Evolutionary conservation across 352 stramenopile genomes (phyloP), one percentile per base, ranked within the genome.

Genomic region (Phytophthora ohioensis): DNA sequence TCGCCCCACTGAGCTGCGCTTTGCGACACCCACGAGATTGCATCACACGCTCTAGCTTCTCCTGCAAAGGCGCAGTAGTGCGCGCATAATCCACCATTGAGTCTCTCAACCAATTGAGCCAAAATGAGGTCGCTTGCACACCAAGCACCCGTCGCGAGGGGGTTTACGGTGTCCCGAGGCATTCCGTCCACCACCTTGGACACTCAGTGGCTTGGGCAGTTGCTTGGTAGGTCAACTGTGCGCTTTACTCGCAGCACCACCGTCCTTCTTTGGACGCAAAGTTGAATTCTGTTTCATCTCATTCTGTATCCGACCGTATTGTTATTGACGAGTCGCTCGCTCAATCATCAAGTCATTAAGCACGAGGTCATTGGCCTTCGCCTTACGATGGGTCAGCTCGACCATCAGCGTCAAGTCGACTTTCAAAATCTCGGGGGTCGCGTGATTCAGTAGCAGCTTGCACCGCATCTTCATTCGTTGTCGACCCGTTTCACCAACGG

Each of bases 291-390:
- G 43, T 9, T 63, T 64, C 31, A 64, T 64, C 27, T 59, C 54
- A 15, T 3, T 30, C 10, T 55, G 30, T 31, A 73, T 67, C 11
- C 66, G 15, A 21, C 73, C 34, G 35, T 65, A 68, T 4, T 78
- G 64, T 32, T 68, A 55, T 38, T 70, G 55, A 4, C 35, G 11
- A 30, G 30, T 53, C 3, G 39, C 60, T 42, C 55, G 60, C 21
- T 69, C 41, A 4, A 71, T 57, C 15, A 78, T 54, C 59, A 71
- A n/a, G 45, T 67, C 34, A 17, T 59, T 59, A 9, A 67, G 43
- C 4, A 39, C 45, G 0, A 71, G n/a, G 32, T 65, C 57, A 45
- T 70, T 58, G 6, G 15, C 42, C 12, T 62, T 48, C 2, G 56
- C 45, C 3, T 67, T 27, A 17, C 55, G 47, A 31, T 68, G 57